Percentiles rank a stretch among this genome's conserved stretches.
These are phyloP conservation scores for Heterobasidion irregulare DNA, from an alignment of 1,284 basidiomycete species.

Conservation along the genomic window DNA sequence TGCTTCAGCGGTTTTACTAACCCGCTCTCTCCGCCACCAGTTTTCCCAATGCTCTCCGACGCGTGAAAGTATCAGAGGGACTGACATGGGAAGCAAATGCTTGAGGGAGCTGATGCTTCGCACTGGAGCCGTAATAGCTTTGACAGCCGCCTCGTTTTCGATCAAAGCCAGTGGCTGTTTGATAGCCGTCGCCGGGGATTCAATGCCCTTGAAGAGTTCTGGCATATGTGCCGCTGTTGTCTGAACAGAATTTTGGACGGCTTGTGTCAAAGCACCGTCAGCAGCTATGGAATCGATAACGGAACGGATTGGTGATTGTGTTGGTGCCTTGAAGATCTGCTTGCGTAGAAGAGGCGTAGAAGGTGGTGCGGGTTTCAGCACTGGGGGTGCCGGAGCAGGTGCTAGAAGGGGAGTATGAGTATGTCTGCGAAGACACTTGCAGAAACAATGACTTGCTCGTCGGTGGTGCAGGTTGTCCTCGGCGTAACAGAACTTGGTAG, in stretches of 20 bases:
- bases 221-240: constrained; percentile 39
- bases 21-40: constrained; percentile 55
- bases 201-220: constrained; percentile 49
- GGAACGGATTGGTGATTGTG: constrained; percentile 36
- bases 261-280: constrained; percentile 45
- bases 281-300: constrained; percentile 49
- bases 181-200: constrained; percentile 12
- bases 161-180: constrained; percentile 1
- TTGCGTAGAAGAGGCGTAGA: constrained; percentile 38
- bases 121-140: constrained; percentile 16
- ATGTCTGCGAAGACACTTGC: background rate
- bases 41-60: constrained; percentile 13
- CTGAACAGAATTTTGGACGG: constrained; percentile 35
- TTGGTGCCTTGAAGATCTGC: constrained; percentile 33
- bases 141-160: constrained; percentile 14
- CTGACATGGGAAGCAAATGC: constrained; percentile 12
- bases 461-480: constrained; percentile 34
- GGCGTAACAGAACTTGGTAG: constrained; percentile 47
- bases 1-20: constrained; percentile 42
- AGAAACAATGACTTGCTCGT: constrained; percentile 18
- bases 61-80: constrained; percentile 24
- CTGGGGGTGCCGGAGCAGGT: constrained; percentile 16
- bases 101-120: constrained; percentile 12
- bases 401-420: constrained; percentile 13
- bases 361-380: constrained; percentile 15